Evolutionary conservation across 2,329 filamentous ascomycete species (phyloP), one percentile per base, ranked within the genome.

Genomic region (Clonostachys solani): DNA sequence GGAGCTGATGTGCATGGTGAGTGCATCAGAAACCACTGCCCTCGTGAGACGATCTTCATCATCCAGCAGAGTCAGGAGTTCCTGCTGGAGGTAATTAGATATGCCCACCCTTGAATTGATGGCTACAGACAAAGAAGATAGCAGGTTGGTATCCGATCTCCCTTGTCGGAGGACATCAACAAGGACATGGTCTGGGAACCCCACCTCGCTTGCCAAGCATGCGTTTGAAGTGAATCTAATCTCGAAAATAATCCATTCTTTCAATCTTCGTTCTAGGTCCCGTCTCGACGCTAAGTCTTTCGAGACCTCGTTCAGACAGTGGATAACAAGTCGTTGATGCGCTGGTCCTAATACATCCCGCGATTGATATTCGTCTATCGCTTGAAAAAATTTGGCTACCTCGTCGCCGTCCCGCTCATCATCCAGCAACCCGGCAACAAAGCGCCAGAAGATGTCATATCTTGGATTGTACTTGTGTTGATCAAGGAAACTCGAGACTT

Each of bases 381-480:
- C 40, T 12, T 60, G 5, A 35, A 69, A 61, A 45, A 69, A 66
- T 8, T 29, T 5, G 16, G 12, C 5, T 45, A 43, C 13, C 34
- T 54, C 42, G 7, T 19, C 37, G 5, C 50, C 18, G 10, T 40
- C 36, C 9, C 10, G 23, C 9, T 55, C 43, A 23, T 46, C 34
- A n/a, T 54, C 38, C 34, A 72, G 55, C n/a, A 71, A 49, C n/a
- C 69, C 68, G 5, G 62, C 50, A 34, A 68, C 63, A 56, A 73
- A 73, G 16, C 67, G 62, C 69, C 67, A 73, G 4, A 72, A 50
- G 4, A 72, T 59, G 45, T 70, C 60, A 50, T 68, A 72, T 33
- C 61, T 62, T 18, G 53, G 34, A 29, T 54, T 55, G 51, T 73
- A 73, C 51, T 73, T 73, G 12, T 68, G 19, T 44, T 57, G 41